Conservation (phyloP, 1,139 yeast genomes). For the Geotrichum australiense region DNA sequence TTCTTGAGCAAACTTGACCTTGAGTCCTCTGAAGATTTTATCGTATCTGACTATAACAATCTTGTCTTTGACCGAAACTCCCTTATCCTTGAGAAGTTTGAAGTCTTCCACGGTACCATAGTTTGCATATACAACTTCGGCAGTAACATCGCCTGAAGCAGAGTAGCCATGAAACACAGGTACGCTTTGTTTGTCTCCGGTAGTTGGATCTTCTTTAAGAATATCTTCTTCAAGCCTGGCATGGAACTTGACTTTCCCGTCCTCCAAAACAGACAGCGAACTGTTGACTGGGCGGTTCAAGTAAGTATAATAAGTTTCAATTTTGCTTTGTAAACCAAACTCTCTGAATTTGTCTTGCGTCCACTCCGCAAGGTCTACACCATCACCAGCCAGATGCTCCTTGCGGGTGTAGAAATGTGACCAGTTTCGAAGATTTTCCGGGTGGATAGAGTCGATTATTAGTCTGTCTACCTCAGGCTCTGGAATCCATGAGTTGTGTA, state of each 20-base stretch:
- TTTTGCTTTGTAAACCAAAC: constrained; percentile 47
- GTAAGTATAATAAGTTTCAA: constrained; percentile 55
- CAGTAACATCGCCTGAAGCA: constrained; percentile 62
- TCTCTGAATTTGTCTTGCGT: constrained; percentile 55
- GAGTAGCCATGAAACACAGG: constrained; percentile 66
- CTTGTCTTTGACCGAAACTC: constrained; percentile 45
- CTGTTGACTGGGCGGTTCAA: constrained; percentile 57
- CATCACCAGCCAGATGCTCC: constrained; percentile 70
- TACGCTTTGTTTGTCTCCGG: constrained; percentile 43
- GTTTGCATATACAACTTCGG: constrained; percentile 51
- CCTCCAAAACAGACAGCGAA: constrained; percentile 39
- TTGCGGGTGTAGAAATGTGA: constrained; percentile 44
- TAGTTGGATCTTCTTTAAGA: constrained; percentile 61
- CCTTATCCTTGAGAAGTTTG: constrained; percentile 38
- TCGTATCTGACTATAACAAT: constrained; percentile 59
- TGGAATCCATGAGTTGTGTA: constrained; percentile 40
- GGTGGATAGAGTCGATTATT: constrained; percentile 27
- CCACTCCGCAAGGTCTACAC: constrained; percentile 56
- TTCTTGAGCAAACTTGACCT: constrained; percentile 62
- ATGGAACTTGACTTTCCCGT: constrained; percentile 41
- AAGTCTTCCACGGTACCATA: constrained; percentile 55
- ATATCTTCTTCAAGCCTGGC: constrained; percentile 70
- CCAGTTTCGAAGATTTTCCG: constrained; percentile 27
- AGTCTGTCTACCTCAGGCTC: constrained; percentile 31
- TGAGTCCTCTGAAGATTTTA: constrained; percentile 53